Evolutionary conservation across 2,329 filamentous ascomycete species (phyloP), one percentile per base, ranked within the genome.

Genomic region (Beauveria varroae): DNA sequence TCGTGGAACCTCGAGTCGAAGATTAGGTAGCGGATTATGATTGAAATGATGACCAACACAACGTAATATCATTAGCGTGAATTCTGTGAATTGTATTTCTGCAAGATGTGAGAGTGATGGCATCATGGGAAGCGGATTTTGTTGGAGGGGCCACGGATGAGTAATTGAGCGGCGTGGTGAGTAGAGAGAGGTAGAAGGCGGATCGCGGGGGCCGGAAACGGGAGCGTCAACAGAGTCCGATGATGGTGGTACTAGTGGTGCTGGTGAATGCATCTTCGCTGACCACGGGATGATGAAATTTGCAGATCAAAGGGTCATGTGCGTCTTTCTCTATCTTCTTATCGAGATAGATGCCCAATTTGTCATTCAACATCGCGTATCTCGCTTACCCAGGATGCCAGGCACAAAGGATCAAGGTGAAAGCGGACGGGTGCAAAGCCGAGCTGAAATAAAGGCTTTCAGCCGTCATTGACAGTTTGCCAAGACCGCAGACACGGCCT

Each of bases 81-180:
- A 3, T 16, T 47, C 16, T n/a, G 16, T 12, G 14, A 34, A 20
- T 28, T 34, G 9, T 18, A 34, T 51, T 37, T 28, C 34, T 5
- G 28, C 30, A n/a, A 7, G 22, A 43, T n/a, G 51, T 26, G 34
- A n/a, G 30, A 57, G 44, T 18, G 43, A 16, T 22, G 24, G 56
- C 46, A 50, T 58, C 56, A 50, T 58, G 34, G 37, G 56, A 51
- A 37, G 34, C 46, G 56, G 56, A 50, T 24, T 51, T 57, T 58
- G 24, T 28, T 10, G 22, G 24, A 34, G 44, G 34, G 44, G 26
- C 18, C 26, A n/a, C 24, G 37, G 44, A 58, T 50, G 56, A 58
- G 56, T 58, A 51, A 51, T 51, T 41, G 56, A 24, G 14, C 41
- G 43, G n/a, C 43, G 6, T 10, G 18, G 18, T 12, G 22, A 37